phyloP scores from a whole-genome alignment of 148 eudicot genomes.

The Gaultheria prostrata region DNA sequence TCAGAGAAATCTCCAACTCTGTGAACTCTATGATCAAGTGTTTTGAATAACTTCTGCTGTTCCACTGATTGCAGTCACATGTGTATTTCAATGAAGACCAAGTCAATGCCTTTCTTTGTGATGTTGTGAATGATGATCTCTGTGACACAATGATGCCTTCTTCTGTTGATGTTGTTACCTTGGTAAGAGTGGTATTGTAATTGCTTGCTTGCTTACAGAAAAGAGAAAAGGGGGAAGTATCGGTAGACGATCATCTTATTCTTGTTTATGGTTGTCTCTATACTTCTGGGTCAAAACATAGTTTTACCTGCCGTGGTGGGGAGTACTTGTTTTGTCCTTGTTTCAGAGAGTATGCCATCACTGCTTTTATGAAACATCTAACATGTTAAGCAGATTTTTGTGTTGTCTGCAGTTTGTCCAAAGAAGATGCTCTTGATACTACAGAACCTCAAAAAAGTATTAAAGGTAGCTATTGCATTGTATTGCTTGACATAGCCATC shows the following conservation, averaged over 20 bases:
- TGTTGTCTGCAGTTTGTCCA: conserved; percentile 49
- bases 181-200: conserved; percentile 28
- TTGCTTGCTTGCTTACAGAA: not conserved
- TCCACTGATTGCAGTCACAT: conserved; percentile 36
- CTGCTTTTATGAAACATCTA: conserved; percentile 15
- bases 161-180: conserved; percentile 42
- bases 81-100: conserved; percentile 25
- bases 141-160: conserved; percentile 29
- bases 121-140: conserved; percentile 38
- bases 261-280: not conserved
- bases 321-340: not conserved
- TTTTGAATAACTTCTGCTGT: not conserved
- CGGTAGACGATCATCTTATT: not conserved
- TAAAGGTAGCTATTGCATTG: conserved; percentile 27
- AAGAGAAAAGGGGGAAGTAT: not conserved
- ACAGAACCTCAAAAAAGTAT: conserved; percentile 34
- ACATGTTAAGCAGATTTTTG: conserved; percentile 37
- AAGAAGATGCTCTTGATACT: conserved; percentile 33
- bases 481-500: not conserved
- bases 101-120: conserved; percentile 41
- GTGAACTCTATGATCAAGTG: not conserved
- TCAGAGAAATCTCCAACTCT: not conserved
- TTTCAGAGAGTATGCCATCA: not conserved
- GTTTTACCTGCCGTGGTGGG: not conserved
- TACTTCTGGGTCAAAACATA: not conserved